Conservation (phyloP, 2,329 filamentous ascomycete species). For the Xylaria sp. region DNA sequence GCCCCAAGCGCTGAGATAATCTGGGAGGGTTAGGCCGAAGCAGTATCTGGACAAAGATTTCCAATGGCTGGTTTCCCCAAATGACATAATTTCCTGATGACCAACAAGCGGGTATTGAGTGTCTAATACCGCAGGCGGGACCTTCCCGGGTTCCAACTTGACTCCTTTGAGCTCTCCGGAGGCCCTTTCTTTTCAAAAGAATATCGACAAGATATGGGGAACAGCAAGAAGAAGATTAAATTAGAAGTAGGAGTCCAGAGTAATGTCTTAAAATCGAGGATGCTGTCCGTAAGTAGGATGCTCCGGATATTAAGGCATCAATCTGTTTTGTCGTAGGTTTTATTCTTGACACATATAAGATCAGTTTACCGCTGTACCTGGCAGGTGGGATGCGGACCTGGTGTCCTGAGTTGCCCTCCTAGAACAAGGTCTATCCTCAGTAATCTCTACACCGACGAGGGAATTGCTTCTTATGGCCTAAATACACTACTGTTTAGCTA, state of each 20-base stretch:
- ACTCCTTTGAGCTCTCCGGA: background rate
- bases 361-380: too few species aligned
- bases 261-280: background rate
- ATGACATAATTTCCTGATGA: background rate
- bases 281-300: background rate
- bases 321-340: background rate
- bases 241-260: background rate
- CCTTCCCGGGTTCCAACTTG: background rate
- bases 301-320: background rate
- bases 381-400: background rate
- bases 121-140: background rate
- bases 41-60: constrained; percentile 5
- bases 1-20: background rate
- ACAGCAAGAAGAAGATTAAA: background rate
- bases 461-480: too few species aligned
- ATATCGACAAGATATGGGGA: background rate
- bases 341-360: too few species aligned
- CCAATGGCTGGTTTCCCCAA: background rate
- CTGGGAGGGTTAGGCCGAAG: constrained; percentile 3
- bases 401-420: too few species aligned
- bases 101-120: background rate
- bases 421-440: too few species aligned
- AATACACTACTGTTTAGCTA: too few species aligned
- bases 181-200: background rate
- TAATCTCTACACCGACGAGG: too few species aligned